A percentile compares a stretch with the other conserved stretches of the same genome.
These are phyloP conservation scores for Dalbergia cultrata DNA, from an alignment of 306 rosid genomes.

Conservation along the genomic window DNA sequence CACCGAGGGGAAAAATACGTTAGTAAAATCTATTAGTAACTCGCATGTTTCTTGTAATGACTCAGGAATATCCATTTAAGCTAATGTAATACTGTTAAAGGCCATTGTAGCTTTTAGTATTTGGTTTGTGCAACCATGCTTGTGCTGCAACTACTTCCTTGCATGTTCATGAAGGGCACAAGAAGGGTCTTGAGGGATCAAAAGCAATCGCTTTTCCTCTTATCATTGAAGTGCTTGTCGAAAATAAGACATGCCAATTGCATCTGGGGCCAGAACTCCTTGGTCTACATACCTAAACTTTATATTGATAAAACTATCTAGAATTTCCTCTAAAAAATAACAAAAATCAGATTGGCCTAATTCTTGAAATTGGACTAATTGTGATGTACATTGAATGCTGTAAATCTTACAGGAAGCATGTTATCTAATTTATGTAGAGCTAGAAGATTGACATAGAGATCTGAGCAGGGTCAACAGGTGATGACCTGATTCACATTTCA, in stretches of 20 bases:
- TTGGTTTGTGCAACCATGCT: slow-evolving; percentile 87
- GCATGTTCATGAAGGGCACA: slow-evolving; percentile 78
- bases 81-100: slow-evolving; percentile 76
- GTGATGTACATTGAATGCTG: slow-evolving; percentile 20
- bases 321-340: slow-evolving; percentile 70
- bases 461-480: slow-evolving; percentile 90
- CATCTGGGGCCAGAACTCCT: slow-evolving; percentile 80
- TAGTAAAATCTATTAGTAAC: too few species aligned
- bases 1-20: too few species aligned
- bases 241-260: slow-evolving; percentile 74
- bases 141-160: slow-evolving; percentile 87
- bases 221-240: slow-evolving; percentile 80
- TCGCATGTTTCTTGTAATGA: too few species aligned
- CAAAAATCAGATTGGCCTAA: slow-evolving; percentile 42
- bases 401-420: slow-evolving; percentile 92
- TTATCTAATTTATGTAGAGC: slow-evolving; percentile 93
- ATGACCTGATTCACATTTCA: slow-evolving; percentile 74
- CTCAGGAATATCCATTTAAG: slow-evolving; percentile 90
- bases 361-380: slow-evolving; percentile 20
- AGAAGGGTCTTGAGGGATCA: slow-evolving; percentile 90
- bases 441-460: slow-evolving; percentile 93
- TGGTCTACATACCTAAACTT: slow-evolving; percentile 98
- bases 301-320: slow-evolving; percentile 71
- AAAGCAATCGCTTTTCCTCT: slow-evolving; percentile 99
- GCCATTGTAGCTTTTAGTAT: slow-evolving; percentile 95